Conservation (phyloP, 2,329 filamentous ascomycete genomes). For the Aurifilum marmelostoma region DNA sequence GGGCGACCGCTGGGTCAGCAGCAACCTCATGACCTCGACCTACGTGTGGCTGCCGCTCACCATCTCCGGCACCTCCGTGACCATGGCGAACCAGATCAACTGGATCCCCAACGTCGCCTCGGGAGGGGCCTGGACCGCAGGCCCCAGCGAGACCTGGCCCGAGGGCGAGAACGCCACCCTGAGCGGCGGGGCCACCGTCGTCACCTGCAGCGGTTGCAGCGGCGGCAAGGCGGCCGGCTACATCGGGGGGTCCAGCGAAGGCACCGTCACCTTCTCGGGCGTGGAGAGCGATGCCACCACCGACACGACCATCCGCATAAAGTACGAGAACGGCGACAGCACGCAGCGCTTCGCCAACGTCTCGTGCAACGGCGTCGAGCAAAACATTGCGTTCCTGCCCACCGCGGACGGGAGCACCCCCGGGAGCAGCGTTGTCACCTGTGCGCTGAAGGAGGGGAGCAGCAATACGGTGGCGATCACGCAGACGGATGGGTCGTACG, state of each 20-base stretch:
- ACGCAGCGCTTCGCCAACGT: constrained; percentile 56
- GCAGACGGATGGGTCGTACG: constrained; percentile 44
- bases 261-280: constrained; percentile 51
- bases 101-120: constrained; percentile 48
- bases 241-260: constrained; percentile 52
- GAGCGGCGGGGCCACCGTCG: constrained; percentile 47
- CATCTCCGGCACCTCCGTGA: constrained; percentile 56
- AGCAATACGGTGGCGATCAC: constrained; percentile 54
- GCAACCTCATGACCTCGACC: constrained; percentile 61
- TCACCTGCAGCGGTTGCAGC: constrained; percentile 58
- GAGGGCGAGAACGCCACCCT: constrained; percentile 56
- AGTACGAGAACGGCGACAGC: constrained; percentile 60
- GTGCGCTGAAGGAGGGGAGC: constrained; percentile 49
- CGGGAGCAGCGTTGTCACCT: constrained; percentile 51
- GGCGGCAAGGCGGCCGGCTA: constrained; percentile 56
- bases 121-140: constrained; percentile 35
- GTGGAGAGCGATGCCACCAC: constrained; percentile 48
- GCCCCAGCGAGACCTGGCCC: constrained; percentile 49
- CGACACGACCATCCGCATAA: constrained; percentile 56
- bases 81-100: constrained; percentile 55
- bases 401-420: constrained; percentile 43
- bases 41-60: constrained; percentile 69
- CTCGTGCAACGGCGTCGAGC: constrained; percentile 55
- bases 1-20: constrained; percentile 66
- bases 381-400: constrained; percentile 58